Conservation (phyloP, 2,329 filamentous ascomycete genomes). For the Stachybotrys chartarum region DNA sequence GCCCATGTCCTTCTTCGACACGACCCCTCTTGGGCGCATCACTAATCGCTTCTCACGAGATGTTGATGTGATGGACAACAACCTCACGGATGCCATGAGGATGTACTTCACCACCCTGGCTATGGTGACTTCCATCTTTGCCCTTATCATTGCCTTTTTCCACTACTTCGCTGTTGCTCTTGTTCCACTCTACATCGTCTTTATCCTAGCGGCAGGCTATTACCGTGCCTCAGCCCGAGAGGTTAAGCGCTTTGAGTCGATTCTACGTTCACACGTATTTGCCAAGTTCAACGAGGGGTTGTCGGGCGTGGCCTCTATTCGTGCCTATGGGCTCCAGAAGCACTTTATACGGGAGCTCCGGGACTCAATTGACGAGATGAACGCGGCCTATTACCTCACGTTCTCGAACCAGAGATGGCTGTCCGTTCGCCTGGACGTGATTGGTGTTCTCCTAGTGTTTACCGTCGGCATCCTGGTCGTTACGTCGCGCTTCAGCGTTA, state of each 20-base stretch:
- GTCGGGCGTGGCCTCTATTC: conserved; percentile 74
- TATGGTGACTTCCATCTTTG: conserved; percentile 77
- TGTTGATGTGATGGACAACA: conserved; percentile 95
- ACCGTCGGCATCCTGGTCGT: conserved; percentile 85
- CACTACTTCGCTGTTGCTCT: conserved; percentile 69
- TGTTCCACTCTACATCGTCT: conserved; percentile 63
- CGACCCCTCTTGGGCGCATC: conserved; percentile 88
- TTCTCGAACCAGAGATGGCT: conserved; percentile 96
- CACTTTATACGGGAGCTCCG: conserved; percentile 67
- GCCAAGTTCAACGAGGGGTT: conserved; percentile 88
- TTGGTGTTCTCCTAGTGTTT: conserved; percentile 81
- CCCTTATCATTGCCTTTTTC: conserved; percentile 90
- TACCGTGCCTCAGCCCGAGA: conserved; percentile 89
- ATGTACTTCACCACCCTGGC: conserved; percentile 86
- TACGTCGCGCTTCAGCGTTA: conserved; percentile 78
- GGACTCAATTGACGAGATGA: conserved; percentile 79
- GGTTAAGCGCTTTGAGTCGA: conserved; percentile 87
- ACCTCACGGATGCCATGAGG: conserved; percentile 77
- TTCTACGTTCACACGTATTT: conserved; percentile 82
- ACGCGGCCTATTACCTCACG: conserved; percentile 88
- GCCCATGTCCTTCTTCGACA: conserved; percentile 93
- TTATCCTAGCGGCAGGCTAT: conserved; percentile 76
- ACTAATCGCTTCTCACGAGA: conserved; percentile 95
- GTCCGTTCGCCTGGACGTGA: conserved; percentile 73
- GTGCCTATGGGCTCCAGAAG: conserved; percentile 76